Evolutionary conservation across 495 filamentous ascomycete species (phyloP).

Genomic region (Chaetomium fimeti): DNA sequence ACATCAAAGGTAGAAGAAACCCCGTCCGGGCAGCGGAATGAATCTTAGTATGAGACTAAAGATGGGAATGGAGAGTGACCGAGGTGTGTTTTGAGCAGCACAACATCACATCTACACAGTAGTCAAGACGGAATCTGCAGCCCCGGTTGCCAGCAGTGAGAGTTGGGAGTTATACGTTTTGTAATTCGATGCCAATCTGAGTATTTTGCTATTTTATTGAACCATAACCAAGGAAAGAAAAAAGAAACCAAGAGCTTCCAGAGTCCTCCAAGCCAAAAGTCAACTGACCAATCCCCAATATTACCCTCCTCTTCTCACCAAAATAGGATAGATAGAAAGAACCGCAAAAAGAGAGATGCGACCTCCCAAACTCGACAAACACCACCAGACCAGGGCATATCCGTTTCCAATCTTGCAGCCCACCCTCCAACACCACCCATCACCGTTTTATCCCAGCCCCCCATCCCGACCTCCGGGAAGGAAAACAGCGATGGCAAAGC

Average conservation of each 20-base stretch:
- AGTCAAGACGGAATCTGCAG: not conserved
- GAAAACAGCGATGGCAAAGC: not conserved
- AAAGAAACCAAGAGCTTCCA: not conserved
- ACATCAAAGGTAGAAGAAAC: no score
- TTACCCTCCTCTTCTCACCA: not conserved
- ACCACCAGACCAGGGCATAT: not conserved
- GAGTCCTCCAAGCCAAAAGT: not conserved
- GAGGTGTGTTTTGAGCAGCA: not conserved
- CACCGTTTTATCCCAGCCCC: not conserved
- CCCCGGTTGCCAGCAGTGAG: not conserved
- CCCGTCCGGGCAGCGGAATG: no score
- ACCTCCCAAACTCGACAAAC: not conserved
- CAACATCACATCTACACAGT: no score
- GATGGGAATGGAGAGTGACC: no score
- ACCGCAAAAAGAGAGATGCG: not conserved
- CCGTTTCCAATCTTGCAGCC: not conserved
- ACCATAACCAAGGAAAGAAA: not conserved
- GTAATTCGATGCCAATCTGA: not conserved
- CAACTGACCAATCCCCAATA: not conserved
- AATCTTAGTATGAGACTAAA: no score
- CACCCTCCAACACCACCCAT: not conserved
- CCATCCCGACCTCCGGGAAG: not conserved
- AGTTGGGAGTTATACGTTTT: not conserved
- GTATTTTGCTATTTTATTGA: not conserved
- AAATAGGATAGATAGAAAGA: not conserved